Base-by-base conservation (phyloP, 2,329 filamentous ascomycete species). In the Plenodomus lindquistii region DNA sequence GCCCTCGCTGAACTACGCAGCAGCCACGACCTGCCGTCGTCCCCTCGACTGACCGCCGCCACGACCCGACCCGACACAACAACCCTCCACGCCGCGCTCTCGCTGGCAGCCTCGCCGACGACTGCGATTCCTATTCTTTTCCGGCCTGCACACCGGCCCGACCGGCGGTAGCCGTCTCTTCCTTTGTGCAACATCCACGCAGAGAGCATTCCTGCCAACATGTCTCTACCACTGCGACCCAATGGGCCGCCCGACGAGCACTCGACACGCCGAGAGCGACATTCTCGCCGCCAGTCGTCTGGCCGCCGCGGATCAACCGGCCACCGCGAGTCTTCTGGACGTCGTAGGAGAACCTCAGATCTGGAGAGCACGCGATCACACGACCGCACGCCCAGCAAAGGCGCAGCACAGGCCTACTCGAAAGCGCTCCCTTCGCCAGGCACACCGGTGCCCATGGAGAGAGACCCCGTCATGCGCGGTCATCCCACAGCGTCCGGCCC, bases 311-410 rank as follows among this genome's bases (percentile, higher is more conserved):
- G 65, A 46, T 52, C 70, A 47, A 42, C 63, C 77, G 64, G 77
- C 82, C 48, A 89, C 72, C 82, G 86, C 61, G 84, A 85, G 56
- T 86, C 87, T 37, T 81, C 84, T 58, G 60, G 54, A 76, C 85
- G 38, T 84, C 82, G 48, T 65, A 70, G 37, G 72, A 75, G 57
- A 47, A 83, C 84, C 40, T 81, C 81, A 48, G 89, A 95, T 67
- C 77, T 89, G 63, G 91, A 96, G 70, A 71, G 62, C 50, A 77
- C 85, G 31, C 85, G 83, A 46, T 70, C 70, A 16, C 75, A 77
- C 58, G 67, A 74, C 54, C 60, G 60, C 46, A 54, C 55, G 15
- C 56, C 59, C 17, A 72, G 71, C 54, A 75, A 72, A 51, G 70
- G 71, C 53, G 73, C 71, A 47, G 69, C 71, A 50, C 72, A 73